Evolutionary conservation across 306 rosid species (phyloP).

Genomic region (Cucumis hystrix): DNA sequence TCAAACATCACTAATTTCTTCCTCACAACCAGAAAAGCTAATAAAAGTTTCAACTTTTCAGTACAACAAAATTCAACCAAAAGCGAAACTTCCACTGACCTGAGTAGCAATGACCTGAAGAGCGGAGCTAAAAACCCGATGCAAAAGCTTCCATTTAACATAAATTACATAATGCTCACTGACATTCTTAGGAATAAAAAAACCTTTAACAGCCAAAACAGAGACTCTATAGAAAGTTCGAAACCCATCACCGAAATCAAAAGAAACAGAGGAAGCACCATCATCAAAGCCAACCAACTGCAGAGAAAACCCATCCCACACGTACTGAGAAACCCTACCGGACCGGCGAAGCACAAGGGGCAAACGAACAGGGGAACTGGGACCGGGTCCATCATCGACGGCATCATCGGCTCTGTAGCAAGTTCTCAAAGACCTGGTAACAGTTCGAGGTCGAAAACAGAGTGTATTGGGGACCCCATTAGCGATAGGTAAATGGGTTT

Average conservation of each 20-base stretch:
- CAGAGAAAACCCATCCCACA: slow-evolving; percentile 51
- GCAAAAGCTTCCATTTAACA: slow-evolving; percentile 82
- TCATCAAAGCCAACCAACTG: slow-evolving; percentile 47
- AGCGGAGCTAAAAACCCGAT: slow-evolving; percentile 86
- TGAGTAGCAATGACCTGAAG: slow-evolving; percentile 91
- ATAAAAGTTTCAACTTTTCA: background rate
- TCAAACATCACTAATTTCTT: background rate
- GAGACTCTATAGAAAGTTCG: slow-evolving; percentile 15
- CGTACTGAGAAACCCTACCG: slow-evolving; percentile 52
- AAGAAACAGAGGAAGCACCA: slow-evolving; percentile 12
- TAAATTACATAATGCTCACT: slow-evolving; percentile 38
- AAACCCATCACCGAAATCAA: slow-evolving; percentile 26
- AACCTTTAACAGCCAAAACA: slow-evolving; percentile 29
- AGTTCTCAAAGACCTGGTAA: slow-evolving; percentile 32
- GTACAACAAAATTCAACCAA: background rate
- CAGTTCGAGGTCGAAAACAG: slow-evolving; percentile 9
- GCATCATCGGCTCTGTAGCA: slow-evolving; percentile 38
- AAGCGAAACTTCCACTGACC: slow-evolving; percentile 16
- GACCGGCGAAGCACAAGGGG: slow-evolving; percentile 56
- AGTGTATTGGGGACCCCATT: slow-evolving; percentile 5
- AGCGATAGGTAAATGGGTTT: slow-evolving; percentile 9
- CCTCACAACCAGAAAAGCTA: background rate
- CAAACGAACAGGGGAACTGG: slow-evolving; percentile 20
- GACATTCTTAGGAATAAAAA: slow-evolving; percentile 59
- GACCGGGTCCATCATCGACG: slow-evolving; percentile 14